phyloP scores from a whole-genome alignment of 176 grass and related monocot species.

The Avena insularis region DNA sequence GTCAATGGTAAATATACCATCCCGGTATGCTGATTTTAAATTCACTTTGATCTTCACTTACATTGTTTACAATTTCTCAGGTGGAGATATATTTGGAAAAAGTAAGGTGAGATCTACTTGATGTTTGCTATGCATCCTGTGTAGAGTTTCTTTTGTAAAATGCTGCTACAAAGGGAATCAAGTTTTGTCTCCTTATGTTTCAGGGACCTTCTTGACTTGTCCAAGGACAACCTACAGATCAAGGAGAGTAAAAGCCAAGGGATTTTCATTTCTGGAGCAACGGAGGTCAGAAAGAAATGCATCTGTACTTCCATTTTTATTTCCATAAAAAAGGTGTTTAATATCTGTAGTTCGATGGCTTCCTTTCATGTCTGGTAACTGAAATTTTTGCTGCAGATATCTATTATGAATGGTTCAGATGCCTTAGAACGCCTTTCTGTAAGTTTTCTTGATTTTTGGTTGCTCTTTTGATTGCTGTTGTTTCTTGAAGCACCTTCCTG shows the following conservation, averaged over 20 bases:
- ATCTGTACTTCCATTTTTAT: conserved; percentile 16
- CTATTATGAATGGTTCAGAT: conserved; percentile 62
- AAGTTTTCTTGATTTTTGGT: conserved; percentile 47
- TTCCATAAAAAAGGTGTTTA: conserved; percentile 24
- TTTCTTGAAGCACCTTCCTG: conserved; percentile 1
- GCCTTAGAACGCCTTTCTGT: conserved; percentile 74
- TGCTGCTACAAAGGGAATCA: conserved; percentile 15
- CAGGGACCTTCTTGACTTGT: conserved; percentile 96
- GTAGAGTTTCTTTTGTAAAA: conserved; percentile 20
- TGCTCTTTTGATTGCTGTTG: conserved; percentile 56
- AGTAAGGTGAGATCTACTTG: conserved; percentile 62
- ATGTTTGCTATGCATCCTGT: conserved; percentile 26
- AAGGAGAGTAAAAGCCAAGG: conserved; percentile 88
- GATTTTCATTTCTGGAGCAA: conserved; percentile 89
- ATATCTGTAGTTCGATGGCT: conserved; percentile 20
- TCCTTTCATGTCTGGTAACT: conserved; percentile 29
- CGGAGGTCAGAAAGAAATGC: conserved; percentile 61
- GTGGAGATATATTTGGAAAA: conserved; percentile 96
- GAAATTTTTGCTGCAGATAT: conserved; percentile 57
- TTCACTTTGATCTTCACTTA: conserved; percentile 3
- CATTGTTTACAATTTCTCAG: conserved; percentile 52
- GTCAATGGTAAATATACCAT: conserved; percentile 70
- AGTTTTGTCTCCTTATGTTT: conserved; percentile 31
- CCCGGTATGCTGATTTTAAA: conserved; percentile 15
- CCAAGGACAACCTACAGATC: conserved; percentile 92